Conservation (phyloP, 2,329 filamentous ascomycete species). For the Colletotrichum abscissum region DNA sequence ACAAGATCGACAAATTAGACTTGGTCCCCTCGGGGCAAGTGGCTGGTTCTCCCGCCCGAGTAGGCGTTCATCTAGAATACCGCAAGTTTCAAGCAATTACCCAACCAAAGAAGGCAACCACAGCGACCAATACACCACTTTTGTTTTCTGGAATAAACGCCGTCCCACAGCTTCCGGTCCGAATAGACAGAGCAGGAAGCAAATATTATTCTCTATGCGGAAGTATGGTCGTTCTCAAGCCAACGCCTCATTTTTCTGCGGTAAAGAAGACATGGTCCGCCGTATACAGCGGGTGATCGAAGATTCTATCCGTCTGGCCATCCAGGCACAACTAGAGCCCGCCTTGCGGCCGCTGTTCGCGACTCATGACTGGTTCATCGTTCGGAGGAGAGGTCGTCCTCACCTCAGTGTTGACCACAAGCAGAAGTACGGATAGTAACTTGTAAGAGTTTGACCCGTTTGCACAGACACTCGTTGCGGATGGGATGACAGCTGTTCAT, state of each 20-base stretch:
- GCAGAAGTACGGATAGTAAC: not conserved
- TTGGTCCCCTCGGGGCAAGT: slow-evolving; percentile 3
- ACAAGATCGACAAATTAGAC: slow-evolving; percentile 33
- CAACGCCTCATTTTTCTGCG: too few relatives aligned
- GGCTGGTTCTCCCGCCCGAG: slow-evolving; percentile 1
- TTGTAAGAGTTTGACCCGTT: not conserved
- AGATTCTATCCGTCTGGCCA: not conserved
- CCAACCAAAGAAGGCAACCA: not conserved
- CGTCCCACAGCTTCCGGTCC: not conserved
- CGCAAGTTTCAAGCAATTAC: not conserved
- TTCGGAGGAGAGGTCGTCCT: not conserved
- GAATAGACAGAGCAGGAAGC: not conserved
- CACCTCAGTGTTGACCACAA: not conserved
- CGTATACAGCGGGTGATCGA: not conserved
- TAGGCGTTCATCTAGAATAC: not conserved
- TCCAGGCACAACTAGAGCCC: not conserved
- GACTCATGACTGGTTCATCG: too few relatives aligned
- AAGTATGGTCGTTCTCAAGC: not conserved
- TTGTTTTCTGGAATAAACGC: not conserved
- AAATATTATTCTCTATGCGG: not conserved
- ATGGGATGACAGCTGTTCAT: slow-evolving; percentile 2
- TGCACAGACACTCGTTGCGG: not conserved
- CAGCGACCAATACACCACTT: not conserved
- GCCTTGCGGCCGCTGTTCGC: too few relatives aligned
- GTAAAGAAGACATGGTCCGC: too few relatives aligned